Evolutionary conservation across 2,329 filamentous ascomycete genomes (phyloP).

Genomic region (Karstenula rhodostoma): DNA sequence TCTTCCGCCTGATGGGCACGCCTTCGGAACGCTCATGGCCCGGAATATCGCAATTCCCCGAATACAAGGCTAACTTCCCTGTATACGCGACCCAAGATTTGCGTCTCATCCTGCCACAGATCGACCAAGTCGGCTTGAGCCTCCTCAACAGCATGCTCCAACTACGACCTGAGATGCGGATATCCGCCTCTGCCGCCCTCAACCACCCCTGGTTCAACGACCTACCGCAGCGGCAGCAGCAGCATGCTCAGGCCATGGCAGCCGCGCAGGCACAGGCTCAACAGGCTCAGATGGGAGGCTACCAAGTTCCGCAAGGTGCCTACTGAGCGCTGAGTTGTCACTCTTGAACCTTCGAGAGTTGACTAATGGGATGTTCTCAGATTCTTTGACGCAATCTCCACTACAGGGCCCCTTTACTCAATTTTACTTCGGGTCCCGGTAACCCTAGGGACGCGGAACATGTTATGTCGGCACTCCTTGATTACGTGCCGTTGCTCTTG

Average conservation of each 20-base stretch:
- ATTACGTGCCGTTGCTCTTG: neutral
- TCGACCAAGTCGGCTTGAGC: constrained; percentile 87
- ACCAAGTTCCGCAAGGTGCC: constrained; percentile 49
- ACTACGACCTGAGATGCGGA: constrained; percentile 86
- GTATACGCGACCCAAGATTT: constrained; percentile 94
- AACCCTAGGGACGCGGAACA: neutral
- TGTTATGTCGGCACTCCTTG: neutral
- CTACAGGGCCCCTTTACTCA: neutral
- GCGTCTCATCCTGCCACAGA: constrained; percentile 84
- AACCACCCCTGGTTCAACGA: constrained; percentile 93
- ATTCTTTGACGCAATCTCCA: neutral
- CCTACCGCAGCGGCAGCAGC: constrained; percentile 62
- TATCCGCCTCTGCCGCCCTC: constrained; percentile 85
- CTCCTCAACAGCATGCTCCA: constrained; percentile 91
- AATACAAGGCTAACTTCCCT: constrained; percentile 95
- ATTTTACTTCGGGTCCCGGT: neutral
- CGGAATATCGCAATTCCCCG: constrained; percentile 92
- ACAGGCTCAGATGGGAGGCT: constrained; percentile 49
- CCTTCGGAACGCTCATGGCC: constrained; percentile 96
- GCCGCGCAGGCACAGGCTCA: constrained; percentile 46
- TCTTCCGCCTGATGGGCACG: constrained; percentile 98
- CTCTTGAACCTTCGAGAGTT: neutral
- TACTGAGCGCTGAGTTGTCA: constrained; percentile 34
- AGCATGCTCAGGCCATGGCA: constrained; percentile 44
- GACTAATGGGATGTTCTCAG: neutral